Percentiles rank a stretch among this genome's conserved stretches.
phyloP scores from a whole-genome alignment of 345 rosid species.

The Excoecaria agallocha region DNA sequence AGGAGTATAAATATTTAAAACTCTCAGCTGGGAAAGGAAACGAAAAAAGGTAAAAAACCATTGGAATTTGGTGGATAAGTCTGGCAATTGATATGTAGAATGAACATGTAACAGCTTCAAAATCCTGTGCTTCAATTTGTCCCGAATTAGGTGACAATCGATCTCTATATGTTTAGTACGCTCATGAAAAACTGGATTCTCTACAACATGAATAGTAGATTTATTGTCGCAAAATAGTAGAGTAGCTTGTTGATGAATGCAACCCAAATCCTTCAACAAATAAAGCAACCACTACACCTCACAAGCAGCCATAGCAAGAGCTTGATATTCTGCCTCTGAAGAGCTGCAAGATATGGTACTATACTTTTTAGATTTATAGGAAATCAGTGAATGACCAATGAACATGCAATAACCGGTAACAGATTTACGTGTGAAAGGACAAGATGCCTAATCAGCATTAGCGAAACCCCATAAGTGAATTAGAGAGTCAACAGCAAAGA shows the following conservation, averaged over 20 bases:
- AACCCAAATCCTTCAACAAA: background rate
- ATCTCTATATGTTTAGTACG: background rate
- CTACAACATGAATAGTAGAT: background rate
- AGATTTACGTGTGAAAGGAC: background rate
- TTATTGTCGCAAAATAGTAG: background rate
- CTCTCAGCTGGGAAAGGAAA: no score
- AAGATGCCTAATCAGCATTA: background rate
- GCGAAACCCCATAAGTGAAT: background rate
- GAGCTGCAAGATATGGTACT: background rate
- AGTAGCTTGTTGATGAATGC: background rate
- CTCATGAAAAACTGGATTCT: background rate
- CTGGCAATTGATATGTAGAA: no score
- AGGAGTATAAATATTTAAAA: no score
- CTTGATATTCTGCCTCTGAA: background rate
- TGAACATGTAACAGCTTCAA: no score
- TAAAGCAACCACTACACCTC: no score
- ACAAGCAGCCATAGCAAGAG: background rate
- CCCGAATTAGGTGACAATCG: no score
- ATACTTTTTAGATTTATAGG: no score
- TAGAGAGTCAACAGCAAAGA: no score
- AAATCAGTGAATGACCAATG: background rate
- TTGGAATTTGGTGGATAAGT: no score
- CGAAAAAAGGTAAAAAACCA: no score
- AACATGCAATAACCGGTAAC: background rate
- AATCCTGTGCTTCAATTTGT: no score